Percentiles rank a stretch among this genome's conserved stretches.
Evolutionary conservation across 768 basidiomycete species (phyloP).

Genomic region (Lyophyllum decastes): DNA sequence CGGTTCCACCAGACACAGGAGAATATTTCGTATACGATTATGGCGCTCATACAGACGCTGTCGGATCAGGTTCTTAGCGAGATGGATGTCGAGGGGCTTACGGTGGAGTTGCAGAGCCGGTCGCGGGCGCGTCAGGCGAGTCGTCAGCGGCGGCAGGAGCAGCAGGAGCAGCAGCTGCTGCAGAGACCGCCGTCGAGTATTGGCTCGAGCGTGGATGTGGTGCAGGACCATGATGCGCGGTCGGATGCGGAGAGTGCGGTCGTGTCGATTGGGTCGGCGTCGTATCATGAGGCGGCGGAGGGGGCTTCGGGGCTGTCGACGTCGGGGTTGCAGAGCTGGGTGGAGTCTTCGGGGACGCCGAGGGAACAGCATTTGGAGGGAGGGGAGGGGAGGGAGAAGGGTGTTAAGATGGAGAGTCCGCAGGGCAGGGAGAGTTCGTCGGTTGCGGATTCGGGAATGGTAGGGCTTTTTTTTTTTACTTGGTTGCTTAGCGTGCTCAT

Average conservation of each 20-base stretch:
- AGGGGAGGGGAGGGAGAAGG: constrained; percentile 28
- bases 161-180: background rate
- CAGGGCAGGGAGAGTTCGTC: constrained; percentile 25
- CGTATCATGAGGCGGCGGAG: background rate
- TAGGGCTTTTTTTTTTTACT: constrained; percentile 1
- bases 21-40: constrained; percentile 74
- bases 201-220: constrained; percentile 36
- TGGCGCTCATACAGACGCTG: constrained; percentile 69
- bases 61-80: constrained; percentile 63
- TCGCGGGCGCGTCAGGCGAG: constrained; percentile 24
- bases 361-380: constrained; percentile 1
- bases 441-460: constrained; percentile 17
- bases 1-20: constrained; percentile 79
- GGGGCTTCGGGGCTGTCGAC: constrained; percentile 14
- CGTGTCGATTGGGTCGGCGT: constrained; percentile 34
- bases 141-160: constrained; percentile 8
- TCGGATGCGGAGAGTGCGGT: constrained; percentile 47
- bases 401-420: constrained; percentile 37
- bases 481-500: background rate
- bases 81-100: constrained; percentile 78
- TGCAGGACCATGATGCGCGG: constrained; percentile 42
- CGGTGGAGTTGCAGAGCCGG: constrained; percentile 47
- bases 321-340: constrained; percentile 40
- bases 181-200: constrained; percentile 28
- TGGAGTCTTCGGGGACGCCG: constrained; percentile 23